phyloP scores from a whole-genome alignment of 441 rosid genomes.

The Mallotus japonicus region DNA sequence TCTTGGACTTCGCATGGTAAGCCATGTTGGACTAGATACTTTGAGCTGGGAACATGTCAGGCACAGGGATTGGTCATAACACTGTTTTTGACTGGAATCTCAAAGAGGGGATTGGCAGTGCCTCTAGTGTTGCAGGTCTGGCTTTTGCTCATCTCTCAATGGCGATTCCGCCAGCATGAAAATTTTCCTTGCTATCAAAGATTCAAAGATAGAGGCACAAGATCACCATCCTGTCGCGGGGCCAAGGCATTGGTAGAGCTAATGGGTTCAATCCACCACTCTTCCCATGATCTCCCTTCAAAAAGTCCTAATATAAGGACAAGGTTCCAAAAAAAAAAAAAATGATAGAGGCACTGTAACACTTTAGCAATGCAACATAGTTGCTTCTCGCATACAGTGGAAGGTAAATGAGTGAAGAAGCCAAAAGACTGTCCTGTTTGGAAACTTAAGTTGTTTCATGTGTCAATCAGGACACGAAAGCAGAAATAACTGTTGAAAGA shows the following conservation, averaged over 20 bases:
- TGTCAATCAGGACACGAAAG: neutral
- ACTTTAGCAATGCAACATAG: neutral
- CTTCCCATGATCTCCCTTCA: too few relatives aligned
- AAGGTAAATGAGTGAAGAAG: neutral
- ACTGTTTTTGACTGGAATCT: neutral
- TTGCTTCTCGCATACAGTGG: neutral
- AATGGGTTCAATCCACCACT: too few relatives aligned
- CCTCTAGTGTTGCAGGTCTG: neutral
- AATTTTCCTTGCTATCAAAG: neutral
- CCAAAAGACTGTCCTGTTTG: neutral
- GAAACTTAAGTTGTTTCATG: conserved; percentile 3
- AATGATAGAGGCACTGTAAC: neutral
- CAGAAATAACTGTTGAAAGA: neutral
- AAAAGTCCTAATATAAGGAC: too few relatives aligned
- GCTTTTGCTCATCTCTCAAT: neutral
- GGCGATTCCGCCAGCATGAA: neutral
- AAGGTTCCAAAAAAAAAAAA: neutral
- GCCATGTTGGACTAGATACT: neutral
- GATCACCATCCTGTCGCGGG: too few relatives aligned
- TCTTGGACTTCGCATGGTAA: neutral
- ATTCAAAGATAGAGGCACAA: too few relatives aligned
- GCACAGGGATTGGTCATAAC: neutral
- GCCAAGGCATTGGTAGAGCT: too few relatives aligned
- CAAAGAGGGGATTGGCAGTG: neutral
- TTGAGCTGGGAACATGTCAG: neutral